Evolutionary conservation across 208 protist genomes (phyloP), one percentile per base, ranked within the genome.

Genomic region (Trypanosoma boissoni): DNA sequence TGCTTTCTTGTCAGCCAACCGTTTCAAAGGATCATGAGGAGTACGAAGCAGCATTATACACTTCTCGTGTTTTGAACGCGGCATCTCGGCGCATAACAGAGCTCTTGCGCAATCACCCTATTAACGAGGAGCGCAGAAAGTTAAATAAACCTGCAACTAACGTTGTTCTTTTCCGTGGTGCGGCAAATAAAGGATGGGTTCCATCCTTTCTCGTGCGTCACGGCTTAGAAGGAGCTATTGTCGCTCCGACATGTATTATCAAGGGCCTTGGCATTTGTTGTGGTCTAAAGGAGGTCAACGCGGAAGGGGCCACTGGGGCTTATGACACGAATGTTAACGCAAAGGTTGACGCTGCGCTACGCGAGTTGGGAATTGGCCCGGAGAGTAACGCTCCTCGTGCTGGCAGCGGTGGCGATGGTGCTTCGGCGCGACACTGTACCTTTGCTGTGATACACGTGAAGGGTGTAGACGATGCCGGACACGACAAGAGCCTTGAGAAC

Each of bases 371-470:
- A 24, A 24, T 86, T n/a, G 18, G 57, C 39, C 27, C 36, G 5
- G 51, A 50, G 24, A 39, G 14, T 10, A 14, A 14, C 44, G 8
- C 44, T n/a, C 44, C 10, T 14, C 6, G 23, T 16, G 24, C 14
- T 6, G 26, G 54, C 62, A 41, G 45, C 37, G 50, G 51, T 64
- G 43, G 39, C 12, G 27, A 27, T 36, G 12, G 20, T 21, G 16
- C 26, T 5, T 20, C n/a, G 14, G 16, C 37, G 8, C 55, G 31
- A 39, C 34, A 39, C 21, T 75, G 58, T 56, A 76, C 74, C 58
- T 83, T 88, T 54, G 75, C 73, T 31, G 75, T 85, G n/a, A 48
- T 88, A 42, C 81, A 88, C 52, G 76, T 89, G n/a, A 89, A 89
- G 58, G 83, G 78, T 46, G 78, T 84, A 27, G 83, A 89, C 52